Conservation (phyloP, 371 early-diverging fungal species). For the Haplosporangium sp. region DNA sequence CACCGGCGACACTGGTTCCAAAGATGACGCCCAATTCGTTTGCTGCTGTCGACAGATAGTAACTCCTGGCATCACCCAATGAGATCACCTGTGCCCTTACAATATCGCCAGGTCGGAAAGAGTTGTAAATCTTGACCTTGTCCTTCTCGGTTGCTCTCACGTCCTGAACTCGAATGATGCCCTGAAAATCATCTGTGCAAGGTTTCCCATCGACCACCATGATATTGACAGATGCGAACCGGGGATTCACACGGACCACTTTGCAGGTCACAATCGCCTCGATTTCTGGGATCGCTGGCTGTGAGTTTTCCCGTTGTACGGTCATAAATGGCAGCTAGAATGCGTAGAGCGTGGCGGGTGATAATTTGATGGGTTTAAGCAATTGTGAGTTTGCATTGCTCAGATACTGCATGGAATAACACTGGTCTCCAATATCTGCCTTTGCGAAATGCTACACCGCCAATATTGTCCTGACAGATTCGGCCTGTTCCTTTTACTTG, state of each 20-base stretch:
- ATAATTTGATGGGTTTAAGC: no score
- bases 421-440: no score
- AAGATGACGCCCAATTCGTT: constrained; percentile 96
- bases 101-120: constrained; percentile 96
- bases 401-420: background rate
- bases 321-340: constrained; percentile 64
- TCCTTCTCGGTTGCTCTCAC: constrained; percentile 95
- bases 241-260: constrained; percentile 88
- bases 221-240: constrained; percentile 87
- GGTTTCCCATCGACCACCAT: constrained; percentile 89
- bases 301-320: constrained; percentile 77
- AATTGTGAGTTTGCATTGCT: no score
- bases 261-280: constrained; percentile 85
- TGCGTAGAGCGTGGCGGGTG: no score
- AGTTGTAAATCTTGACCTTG: constrained; percentile 89
- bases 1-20: constrained; percentile 89
- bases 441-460: no score
- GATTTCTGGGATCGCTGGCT: constrained; percentile 86
- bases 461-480: background rate
- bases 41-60: constrained; percentile 90
- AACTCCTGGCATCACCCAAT: constrained; percentile 92
- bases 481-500: background rate
- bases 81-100: constrained; percentile 89
- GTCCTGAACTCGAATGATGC: constrained; percentile 93
- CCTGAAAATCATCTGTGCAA: constrained; percentile 91